A percentile compares a stretch with the other conserved stretches of the same genome.
Conservation (phyloP, 176 grass and related monocot genomes). For the Eleusine indica region DNA sequence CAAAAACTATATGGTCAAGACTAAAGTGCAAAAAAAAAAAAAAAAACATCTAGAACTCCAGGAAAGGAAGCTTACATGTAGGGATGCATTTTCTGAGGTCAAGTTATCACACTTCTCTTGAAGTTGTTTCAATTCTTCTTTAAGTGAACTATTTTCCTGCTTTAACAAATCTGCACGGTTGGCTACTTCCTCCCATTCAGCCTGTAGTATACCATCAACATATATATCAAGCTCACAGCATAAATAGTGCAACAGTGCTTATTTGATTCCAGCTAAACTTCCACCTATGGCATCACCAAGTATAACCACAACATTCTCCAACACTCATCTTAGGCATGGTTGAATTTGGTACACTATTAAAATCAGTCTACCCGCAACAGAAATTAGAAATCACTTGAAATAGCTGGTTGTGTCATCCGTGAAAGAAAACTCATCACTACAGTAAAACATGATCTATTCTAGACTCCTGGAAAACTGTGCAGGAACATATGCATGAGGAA, state of each 20-base stretch:
- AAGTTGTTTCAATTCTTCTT: slow-evolving; percentile 66
- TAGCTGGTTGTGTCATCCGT: slow-evolving; percentile 6
- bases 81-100: slow-evolving; percentile 62
- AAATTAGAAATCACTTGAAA: neutral
- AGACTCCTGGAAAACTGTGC: neutral
- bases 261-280: neutral
- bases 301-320: neutral
- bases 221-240: neutral
- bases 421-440: neutral
- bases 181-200: slow-evolving; percentile 69
- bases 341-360: neutral
- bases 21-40: neutral
- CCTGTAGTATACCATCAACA: slow-evolving; percentile 42
- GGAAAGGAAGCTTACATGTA: slow-evolving; percentile 51
- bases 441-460: slow-evolving; percentile 17
- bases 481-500: slow-evolving; percentile 13
- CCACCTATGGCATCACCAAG: neutral
- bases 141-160: slow-evolving; percentile 64
- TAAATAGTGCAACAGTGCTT: neutral
- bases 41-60: neutral
- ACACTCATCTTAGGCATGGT: neutral
- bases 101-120: slow-evolving; percentile 56
- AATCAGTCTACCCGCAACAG: neutral
- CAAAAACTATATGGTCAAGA: slow-evolving; percentile 1
- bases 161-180: slow-evolving; percentile 59